Conservation (phyloP, 768 basidiomycete species). For the Chalciporus chontae region DNA sequence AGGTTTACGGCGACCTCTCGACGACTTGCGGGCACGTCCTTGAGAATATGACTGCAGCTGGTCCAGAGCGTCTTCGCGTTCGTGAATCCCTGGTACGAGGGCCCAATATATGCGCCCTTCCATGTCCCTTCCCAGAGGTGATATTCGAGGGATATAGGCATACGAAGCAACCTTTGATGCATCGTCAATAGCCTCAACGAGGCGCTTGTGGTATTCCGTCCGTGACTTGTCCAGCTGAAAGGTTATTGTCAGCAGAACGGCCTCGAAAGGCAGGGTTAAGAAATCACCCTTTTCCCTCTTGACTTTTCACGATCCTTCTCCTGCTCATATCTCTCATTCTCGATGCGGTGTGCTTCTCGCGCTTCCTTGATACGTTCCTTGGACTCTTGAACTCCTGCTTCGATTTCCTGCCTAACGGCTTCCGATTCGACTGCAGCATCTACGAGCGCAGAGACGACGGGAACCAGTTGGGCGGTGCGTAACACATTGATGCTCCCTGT, state of each 20-base stretch:
- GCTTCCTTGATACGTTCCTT: constrained; percentile 52
- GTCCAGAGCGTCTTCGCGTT: constrained; percentile 48
- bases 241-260: constrained; percentile 1
- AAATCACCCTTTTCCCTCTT: constrained; percentile 24
- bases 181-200: constrained; percentile 49
- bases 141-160: constrained; percentile 50
- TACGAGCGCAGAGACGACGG: constrained; percentile 59
- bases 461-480: constrained; percentile 60
- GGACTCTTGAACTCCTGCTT: constrained; percentile 49
- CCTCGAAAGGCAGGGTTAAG: neutral
- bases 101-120: constrained; percentile 70
- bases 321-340: constrained; percentile 29
- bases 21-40: constrained; percentile 29
- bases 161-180: constrained; percentile 47
- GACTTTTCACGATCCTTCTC: constrained; percentile 56
- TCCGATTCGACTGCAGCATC: constrained; percentile 46
- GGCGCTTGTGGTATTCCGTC: constrained; percentile 47
- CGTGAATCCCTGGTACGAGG: constrained; percentile 54
- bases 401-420: constrained; percentile 56
- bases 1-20: constrained; percentile 38
- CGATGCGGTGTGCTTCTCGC: constrained; percentile 42
- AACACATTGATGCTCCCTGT: constrained; percentile 33
- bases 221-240: constrained; percentile 41
- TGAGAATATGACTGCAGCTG: constrained; percentile 22
- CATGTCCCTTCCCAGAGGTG: constrained; percentile 61